Conservation (phyloP, 345 rosid genomes). For the Dipteronia dyeriana region DNA sequence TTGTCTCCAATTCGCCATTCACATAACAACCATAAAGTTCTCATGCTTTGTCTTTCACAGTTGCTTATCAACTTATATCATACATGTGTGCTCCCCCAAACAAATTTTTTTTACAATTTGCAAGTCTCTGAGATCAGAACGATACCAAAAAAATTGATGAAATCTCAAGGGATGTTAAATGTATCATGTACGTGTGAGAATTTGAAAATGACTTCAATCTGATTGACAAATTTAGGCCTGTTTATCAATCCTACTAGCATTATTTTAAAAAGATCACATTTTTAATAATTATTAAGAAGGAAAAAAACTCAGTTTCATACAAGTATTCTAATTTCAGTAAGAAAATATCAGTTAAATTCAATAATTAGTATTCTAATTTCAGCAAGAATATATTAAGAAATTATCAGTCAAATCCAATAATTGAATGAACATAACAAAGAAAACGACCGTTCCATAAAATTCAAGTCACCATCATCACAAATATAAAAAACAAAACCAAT, state of each 20-base stretch:
- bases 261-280: background rate
- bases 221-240: background rate
- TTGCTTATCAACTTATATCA: background rate
- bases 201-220: background rate
- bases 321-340: background rate
- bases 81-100: background rate
- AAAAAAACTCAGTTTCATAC: background rate
- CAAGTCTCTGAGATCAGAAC: background rate
- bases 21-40: constrained; percentile 55
- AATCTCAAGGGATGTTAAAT: background rate
- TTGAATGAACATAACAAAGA: background rate
- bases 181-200: too few species aligned
- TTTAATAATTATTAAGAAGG: background rate
- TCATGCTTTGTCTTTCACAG: background rate
- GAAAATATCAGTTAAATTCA: background rate
- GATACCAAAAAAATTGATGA: background rate
- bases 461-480: background rate
- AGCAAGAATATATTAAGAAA: background rate
- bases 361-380: background rate
- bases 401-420: background rate
- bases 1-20: constrained; percentile 72
- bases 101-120: background rate
- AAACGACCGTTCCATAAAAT: background rate
- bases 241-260: background rate
- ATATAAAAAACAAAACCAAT: background rate